Percentiles rank a stretch among this genome's conserved stretches.
phyloP scores from a whole-genome alignment of 305 asterid species.

The Plantago coronopus region DNA sequence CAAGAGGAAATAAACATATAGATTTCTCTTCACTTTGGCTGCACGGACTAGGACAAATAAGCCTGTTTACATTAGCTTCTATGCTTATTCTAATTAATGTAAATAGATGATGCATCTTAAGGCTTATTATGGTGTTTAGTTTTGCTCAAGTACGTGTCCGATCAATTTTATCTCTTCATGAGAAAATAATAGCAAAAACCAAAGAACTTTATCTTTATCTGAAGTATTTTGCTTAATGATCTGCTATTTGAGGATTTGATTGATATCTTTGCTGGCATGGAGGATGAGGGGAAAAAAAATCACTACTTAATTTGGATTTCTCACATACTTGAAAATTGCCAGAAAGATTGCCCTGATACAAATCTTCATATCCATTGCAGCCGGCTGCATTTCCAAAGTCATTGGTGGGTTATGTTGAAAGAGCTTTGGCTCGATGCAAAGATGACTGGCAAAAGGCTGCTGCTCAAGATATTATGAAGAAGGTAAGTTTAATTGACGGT shows the following conservation, averaged over 20 bases:
- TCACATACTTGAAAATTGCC: neutral
- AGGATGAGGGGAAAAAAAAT: neutral
- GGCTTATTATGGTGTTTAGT: too few species aligned
- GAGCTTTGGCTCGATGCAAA: conserved; percentile 96
- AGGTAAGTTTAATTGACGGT: conserved; percentile 47
- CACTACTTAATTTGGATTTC: too few species aligned
- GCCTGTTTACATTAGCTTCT: too few species aligned
- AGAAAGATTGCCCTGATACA: conserved; percentile 22
- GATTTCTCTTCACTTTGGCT: too few species aligned
- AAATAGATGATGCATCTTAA: conserved; percentile 11
- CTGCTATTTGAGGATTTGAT: neutral
- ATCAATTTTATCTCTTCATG: conserved; percentile 16
- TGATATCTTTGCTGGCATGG: neutral
- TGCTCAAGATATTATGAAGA: conserved; percentile 82
- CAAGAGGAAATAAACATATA: too few species aligned
- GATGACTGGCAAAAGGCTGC: conserved; percentile 75
- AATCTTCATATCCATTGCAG: conserved; percentile 45
- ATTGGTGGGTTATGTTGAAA: conserved; percentile 93
- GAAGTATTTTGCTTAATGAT: conserved; percentile 4
- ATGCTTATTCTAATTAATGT: too few species aligned
- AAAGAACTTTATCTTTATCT: neutral
- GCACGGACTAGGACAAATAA: too few species aligned
- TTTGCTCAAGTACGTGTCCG: conserved; percentile 12
- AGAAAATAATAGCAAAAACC: neutral
- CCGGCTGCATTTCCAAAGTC: conserved; percentile 83